Evolutionary conservation across 257 asterid genomes (phyloP).

Genomic region (Forsythia suspensa): DNA sequence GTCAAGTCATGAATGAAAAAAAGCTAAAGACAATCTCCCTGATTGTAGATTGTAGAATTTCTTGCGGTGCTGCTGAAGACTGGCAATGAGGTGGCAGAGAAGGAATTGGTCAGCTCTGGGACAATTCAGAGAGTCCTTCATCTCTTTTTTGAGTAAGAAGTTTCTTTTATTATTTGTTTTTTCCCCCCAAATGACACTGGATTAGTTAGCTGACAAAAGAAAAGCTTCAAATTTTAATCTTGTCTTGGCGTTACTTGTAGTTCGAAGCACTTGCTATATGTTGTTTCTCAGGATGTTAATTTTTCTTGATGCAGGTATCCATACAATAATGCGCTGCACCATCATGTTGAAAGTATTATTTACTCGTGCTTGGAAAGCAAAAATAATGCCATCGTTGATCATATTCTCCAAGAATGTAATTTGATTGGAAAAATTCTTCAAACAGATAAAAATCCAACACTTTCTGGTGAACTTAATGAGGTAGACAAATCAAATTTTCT

Average conservation of each 20-base stretch:
- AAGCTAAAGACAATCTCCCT: not conserved
- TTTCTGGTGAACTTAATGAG: slow-evolving; percentile 58
- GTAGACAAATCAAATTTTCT: slow-evolving; percentile 30
- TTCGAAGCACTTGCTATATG: slow-evolving; percentile 10
- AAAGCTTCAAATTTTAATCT: not conserved
- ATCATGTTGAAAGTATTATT: slow-evolving; percentile 89
- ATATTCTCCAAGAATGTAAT: slow-evolving; percentile 72
- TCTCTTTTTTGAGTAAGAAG: slow-evolving; percentile 87
- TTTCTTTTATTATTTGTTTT: slow-evolving; percentile 10
- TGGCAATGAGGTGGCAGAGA: slow-evolving; percentile 82
- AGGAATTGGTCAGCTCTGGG: slow-evolving; percentile 80
- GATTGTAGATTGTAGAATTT: slow-evolving; percentile 78
- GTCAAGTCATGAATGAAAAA: not conserved
- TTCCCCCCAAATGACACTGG: not conserved
- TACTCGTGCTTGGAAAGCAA: slow-evolving; percentile 88
- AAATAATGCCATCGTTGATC: slow-evolving; percentile 53
- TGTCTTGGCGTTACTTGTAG: slow-evolving; percentile 5
- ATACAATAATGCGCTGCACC: slow-evolving; percentile 89
- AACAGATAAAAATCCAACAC: slow-evolving; percentile 60
- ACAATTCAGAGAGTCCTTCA: slow-evolving; percentile 74
- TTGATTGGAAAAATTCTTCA: slow-evolving; percentile 73
- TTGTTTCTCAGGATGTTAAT: slow-evolving; percentile 15
- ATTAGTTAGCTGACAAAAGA: not conserved
- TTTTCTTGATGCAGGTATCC: slow-evolving; percentile 65
- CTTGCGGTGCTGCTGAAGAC: slow-evolving; percentile 81